Percentiles rank a stretch among this genome's conserved stretches.
Conservation (phyloP, 2,329 filamentous ascomycete genomes). For the Phialocephala subalpina region DNA sequence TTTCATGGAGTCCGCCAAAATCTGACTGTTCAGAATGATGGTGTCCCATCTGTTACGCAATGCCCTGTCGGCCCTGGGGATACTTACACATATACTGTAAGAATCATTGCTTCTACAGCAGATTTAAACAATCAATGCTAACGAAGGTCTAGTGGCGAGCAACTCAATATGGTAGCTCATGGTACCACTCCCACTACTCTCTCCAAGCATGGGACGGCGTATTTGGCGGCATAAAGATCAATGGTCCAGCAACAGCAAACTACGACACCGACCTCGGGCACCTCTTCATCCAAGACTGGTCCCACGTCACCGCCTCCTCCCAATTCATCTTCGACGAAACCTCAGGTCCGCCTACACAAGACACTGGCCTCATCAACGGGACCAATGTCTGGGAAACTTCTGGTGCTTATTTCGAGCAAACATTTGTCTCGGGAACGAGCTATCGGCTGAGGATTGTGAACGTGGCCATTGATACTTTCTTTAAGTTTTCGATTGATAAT, state of each 20-base stretch:
- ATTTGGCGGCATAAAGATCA: conserved; percentile 66
- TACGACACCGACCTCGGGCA: conserved; percentile 69
- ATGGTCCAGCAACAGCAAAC: conserved; percentile 62
- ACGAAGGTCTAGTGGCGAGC: conserved; percentile 22
- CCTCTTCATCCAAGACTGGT: conserved; percentile 45
- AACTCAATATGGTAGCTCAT: conserved; percentile 54
- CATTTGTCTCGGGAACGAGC: conserved; percentile 45
- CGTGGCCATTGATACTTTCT: conserved; percentile 50
- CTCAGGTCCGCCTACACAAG: conserved; percentile 32
- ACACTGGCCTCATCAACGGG: conserved; percentile 38
- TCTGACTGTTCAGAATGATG: conserved; percentile 64
- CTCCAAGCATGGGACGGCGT: conserved; percentile 60
- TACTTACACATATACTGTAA: conserved; percentile 35
- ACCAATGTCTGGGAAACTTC: conserved; percentile 17
- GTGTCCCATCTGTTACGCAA: conserved; percentile 56
- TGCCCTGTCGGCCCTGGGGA: conserved; percentile 38
- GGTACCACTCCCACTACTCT: conserved; percentile 67
- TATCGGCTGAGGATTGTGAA: conserved; percentile 58
- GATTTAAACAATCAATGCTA: too few species aligned
- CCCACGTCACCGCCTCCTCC: conserved; percentile 24
- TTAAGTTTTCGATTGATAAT: conserved; percentile 57
- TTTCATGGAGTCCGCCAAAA: conserved; percentile 67
- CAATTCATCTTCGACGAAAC: background rate
- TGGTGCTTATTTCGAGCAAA: conserved; percentile 42
- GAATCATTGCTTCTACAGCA: too few species aligned